These are phyloP conservation scores for Blastobotrys terrestris DNA, from an alignment of 805 yeast genomes.

Conservation along the genomic window DNA sequence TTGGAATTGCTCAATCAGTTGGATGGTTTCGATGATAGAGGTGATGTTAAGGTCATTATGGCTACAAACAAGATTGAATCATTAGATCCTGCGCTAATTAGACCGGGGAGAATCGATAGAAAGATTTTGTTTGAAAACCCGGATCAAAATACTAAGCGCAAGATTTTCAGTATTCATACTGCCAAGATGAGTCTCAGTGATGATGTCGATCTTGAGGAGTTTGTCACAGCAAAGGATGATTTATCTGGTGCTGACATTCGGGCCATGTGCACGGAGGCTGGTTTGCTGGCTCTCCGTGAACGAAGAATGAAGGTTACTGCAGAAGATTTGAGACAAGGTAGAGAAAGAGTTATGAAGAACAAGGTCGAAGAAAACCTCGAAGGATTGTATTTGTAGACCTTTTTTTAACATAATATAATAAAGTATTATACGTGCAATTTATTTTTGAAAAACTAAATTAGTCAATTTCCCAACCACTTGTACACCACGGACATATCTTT, in stretches of 20 bases:
- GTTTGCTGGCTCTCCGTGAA: slow-evolving; percentile 89
- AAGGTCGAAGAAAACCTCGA: slow-evolving; percentile 95
- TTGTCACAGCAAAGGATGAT: slow-evolving; percentile 87
- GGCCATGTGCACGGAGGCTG: slow-evolving; percentile 97
- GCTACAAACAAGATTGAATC: slow-evolving; percentile 94
- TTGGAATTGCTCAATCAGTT: slow-evolving; percentile 89
- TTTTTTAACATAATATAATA: too few species aligned
- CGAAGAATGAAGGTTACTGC: slow-evolving; percentile 97
- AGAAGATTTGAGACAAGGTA: slow-evolving; percentile 86
- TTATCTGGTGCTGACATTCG: slow-evolving; percentile 96
- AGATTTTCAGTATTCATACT: slow-evolving; percentile 87
- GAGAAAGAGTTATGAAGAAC: slow-evolving; percentile 92
- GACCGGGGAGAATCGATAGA: slow-evolving; percentile 97
- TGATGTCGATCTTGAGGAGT: slow-evolving; percentile 83
- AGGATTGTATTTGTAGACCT: slow-evolving; percentile 68
- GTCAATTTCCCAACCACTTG: slow-evolving; percentile 16
- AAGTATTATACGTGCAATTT: neutral
- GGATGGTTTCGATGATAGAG: slow-evolving; percentile 96
- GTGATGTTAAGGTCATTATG: slow-evolving; percentile 96
- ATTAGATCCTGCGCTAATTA: slow-evolving; percentile 88
- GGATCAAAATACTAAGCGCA: slow-evolving; percentile 85
- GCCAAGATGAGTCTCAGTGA: slow-evolving; percentile 84
- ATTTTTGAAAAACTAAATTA: too few species aligned
- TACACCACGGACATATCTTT: slow-evolving; percentile 28
- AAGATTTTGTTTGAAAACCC: slow-evolving; percentile 95